These are phyloP conservation scores for Delphinella strobiligena DNA, from an alignment of 2,329 filamentous ascomycete species.

Conservation along the genomic window DNA sequence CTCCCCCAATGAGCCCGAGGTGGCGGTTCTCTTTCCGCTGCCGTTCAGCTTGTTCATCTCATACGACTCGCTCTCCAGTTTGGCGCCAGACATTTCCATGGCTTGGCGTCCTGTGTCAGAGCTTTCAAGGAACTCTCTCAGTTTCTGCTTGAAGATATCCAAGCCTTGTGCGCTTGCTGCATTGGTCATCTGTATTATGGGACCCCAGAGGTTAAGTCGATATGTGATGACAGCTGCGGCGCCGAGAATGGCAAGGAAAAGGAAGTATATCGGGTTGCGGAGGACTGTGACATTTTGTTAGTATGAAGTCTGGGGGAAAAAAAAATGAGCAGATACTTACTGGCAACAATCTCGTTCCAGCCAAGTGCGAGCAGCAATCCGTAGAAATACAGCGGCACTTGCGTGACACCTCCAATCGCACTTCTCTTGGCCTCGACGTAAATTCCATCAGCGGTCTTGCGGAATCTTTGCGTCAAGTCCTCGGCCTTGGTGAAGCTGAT, in stretches of 20 bases:
- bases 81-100: conserved; percentile 52
- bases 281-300: conserved; percentile 48
- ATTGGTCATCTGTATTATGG: conserved; percentile 89
- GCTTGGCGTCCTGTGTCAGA: conserved; percentile 78
- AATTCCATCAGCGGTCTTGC: conserved; percentile 94
- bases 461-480: conserved; percentile 87
- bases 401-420: conserved; percentile 87
- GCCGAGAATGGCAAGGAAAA: conserved; percentile 67
- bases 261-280: conserved; percentile 84
- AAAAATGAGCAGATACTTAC: conserved; percentile 41
- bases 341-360: conserved; percentile 97
- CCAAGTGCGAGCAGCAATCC: conserved; percentile 76
- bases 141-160: conserved; percentile 81
- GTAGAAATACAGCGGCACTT: conserved; percentile 93
- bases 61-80: background rate
- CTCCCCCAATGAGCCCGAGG: background rate
- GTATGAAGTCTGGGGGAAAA: no score
- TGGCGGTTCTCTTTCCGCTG: background rate
- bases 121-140: conserved; percentile 79
- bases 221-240: conserved; percentile 81
- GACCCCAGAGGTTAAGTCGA: conserved; percentile 87
- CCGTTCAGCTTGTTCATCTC: background rate
- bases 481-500: conserved; percentile 80
- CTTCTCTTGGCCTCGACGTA: conserved; percentile 97
- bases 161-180: conserved; percentile 77